Evolutionary conservation across 306 rosid species (phyloP).

Genomic region (Prunus padus): DNA sequence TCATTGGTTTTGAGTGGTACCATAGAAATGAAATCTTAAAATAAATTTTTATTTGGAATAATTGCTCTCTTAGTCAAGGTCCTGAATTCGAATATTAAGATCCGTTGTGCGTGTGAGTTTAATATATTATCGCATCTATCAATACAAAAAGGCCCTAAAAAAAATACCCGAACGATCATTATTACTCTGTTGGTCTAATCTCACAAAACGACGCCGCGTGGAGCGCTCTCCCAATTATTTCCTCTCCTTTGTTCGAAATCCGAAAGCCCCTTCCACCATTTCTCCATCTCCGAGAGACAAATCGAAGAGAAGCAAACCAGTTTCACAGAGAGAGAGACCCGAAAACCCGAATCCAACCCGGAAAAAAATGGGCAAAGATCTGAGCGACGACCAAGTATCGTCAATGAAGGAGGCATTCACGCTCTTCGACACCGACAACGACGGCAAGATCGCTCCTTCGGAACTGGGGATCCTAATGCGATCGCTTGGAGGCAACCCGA

Average conservation of each 20-base stretch:
- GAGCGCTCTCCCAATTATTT: neutral
- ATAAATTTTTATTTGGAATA: neutral
- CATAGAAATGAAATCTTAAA: too few relatives aligned
- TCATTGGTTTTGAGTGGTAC: too few relatives aligned
- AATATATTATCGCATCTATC: too few relatives aligned
- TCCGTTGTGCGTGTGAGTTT: too few relatives aligned
- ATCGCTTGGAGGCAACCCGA: constrained; percentile 92
- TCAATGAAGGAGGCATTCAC: constrained; percentile 97
- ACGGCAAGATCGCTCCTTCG: constrained; percentile 94
- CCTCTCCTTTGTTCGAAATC: neutral
- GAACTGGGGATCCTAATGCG: constrained; percentile 98
- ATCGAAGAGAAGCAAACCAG: constrained; percentile 11
- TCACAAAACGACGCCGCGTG: constrained; percentile 24
- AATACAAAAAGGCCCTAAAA: too few relatives aligned
- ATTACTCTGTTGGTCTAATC: neutral
- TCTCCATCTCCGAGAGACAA: neutral
- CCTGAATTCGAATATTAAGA: too few relatives aligned
- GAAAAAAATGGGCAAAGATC: constrained; percentile 77
- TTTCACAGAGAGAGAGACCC: neutral
- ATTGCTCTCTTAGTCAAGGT: too few relatives aligned
- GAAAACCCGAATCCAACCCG: constrained; percentile 21
- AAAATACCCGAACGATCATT: neutral
- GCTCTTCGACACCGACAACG: constrained; percentile 81
- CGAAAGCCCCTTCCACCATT: neutral
- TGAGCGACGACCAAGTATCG: constrained; percentile 86